These are phyloP conservation scores for Phytopythium vexans DNA, from an alignment of 352 stramenopile genomes.

Conservation along the genomic window DNA sequence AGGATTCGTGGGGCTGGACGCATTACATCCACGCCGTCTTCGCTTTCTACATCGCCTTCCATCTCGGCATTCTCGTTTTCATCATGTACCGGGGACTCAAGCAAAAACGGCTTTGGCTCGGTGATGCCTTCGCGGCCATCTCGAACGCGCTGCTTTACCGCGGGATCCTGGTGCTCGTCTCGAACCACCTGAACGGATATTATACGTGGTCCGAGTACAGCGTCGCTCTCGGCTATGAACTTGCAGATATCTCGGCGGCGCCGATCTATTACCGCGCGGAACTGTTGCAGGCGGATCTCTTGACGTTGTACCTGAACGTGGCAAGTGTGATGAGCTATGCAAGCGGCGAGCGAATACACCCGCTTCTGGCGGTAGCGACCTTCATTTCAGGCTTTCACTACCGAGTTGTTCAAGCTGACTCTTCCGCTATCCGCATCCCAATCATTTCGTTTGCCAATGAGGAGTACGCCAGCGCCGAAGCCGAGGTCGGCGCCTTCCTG, in stretches of 20 bases:
- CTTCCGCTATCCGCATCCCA: constrained; percentile 7
- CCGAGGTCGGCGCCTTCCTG: constrained; percentile 11
- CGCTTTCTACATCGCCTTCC: constrained; percentile 33
- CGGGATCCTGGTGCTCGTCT: constrained; percentile 26
- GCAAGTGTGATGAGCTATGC: constrained; percentile 28
- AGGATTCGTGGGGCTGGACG: constrained; percentile 48
- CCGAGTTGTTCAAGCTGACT: constrained; percentile 9
- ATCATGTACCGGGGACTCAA: constrained; percentile 31
- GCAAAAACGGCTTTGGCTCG: constrained; percentile 37
- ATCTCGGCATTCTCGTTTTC: constrained; percentile 33
- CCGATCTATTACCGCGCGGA: constrained; percentile 15
- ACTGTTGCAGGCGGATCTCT: constrained; percentile 26
- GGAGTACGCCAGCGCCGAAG: constrained; percentile 11
- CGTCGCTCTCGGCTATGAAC: constrained; percentile 12
- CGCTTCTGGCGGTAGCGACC: constrained; percentile 14
- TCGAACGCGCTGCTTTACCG: constrained; percentile 31
- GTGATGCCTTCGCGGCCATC: constrained; percentile 43
- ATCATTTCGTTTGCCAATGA: constrained; percentile 14
- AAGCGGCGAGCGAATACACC: constrained; percentile 25
- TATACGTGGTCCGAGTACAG: constrained; percentile 44
- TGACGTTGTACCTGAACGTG: constrained; percentile 33
- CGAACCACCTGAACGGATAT: constrained; percentile 40
- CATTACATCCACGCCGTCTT: constrained; percentile 46
- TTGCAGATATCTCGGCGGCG: constrained; percentile 5
- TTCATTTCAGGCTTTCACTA: constrained; percentile 17